Evolutionary conservation across 2,329 filamentous ascomycete genomes (phyloP).

Genomic region (Cryoendolithus antarcticus): DNA sequence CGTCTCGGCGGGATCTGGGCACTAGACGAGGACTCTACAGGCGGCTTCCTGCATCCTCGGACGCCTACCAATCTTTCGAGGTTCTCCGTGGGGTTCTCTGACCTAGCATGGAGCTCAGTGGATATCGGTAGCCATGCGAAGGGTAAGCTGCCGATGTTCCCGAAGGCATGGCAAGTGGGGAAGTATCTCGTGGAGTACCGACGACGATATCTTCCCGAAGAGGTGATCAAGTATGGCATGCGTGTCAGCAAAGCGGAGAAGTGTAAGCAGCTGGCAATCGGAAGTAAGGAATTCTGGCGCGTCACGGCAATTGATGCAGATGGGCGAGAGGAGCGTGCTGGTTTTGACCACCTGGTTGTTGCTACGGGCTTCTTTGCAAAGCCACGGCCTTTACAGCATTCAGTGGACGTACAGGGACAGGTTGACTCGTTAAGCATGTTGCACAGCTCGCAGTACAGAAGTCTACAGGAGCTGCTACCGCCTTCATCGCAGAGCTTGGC

Average conservation of each 20-base stretch:
- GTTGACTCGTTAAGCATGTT: constrained; percentile 34
- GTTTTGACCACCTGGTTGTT: constrained; percentile 60
- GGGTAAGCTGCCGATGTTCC: constrained; percentile 46
- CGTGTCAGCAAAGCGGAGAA: constrained; percentile 10
- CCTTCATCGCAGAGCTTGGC: constrained; percentile 4
- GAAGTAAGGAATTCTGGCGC: constrained; percentile 10
- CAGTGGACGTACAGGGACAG: constrained; percentile 18
- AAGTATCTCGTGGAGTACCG: constrained; percentile 57
- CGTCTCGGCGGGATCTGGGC: constrained; percentile 73
- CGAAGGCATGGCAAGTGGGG: constrained; percentile 65
- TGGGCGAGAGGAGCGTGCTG: constrained; percentile 8
- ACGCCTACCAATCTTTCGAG: constrained; percentile 60
- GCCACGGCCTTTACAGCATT: constrained; percentile 43
- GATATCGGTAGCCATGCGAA: constrained; percentile 13
- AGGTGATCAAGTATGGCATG: constrained; percentile 34
- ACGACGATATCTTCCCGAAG: constrained; percentile 41
- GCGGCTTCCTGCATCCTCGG: constrained; percentile 50
- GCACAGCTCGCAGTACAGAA: constrained; percentile 57
- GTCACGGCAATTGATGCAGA: constrained; percentile 9
- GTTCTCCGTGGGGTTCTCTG: constrained; percentile 53
- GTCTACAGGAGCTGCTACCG: constrained; percentile 29
- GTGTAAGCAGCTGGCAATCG: constrained; percentile 1
- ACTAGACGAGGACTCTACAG: constrained; percentile 17
- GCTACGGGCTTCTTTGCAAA: constrained; percentile 66
- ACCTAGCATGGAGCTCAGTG: constrained; percentile 55